These are phyloP conservation scores for Aspergillus persii DNA, from an alignment of 2,329 filamentous ascomycete species.

Conservation along the genomic window DNA sequence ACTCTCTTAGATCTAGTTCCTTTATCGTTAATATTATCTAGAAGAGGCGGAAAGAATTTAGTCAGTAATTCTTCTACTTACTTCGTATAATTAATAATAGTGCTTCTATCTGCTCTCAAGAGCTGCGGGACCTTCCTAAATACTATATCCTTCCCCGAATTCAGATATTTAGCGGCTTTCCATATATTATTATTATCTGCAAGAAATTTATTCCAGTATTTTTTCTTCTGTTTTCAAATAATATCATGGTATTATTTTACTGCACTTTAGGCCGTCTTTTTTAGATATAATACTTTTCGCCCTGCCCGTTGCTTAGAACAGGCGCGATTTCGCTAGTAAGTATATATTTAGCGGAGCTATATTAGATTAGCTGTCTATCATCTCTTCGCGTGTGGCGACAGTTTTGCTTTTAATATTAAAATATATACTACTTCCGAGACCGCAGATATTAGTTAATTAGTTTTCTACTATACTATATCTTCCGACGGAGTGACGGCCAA, in stretches of 20 bases:
- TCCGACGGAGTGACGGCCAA: conserved; percentile 10
- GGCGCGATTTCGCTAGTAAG: conserved; percentile 1
- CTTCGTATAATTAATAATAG: conserved; percentile 11
- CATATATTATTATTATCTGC: conserved; percentile 25
- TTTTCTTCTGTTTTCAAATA: conserved; percentile 25
- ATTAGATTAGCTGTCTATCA: conserved; percentile 24
- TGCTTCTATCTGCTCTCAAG: conserved; percentile 14
- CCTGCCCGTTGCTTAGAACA: conserved; percentile 1
- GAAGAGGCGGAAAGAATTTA: conserved; percentile 17
- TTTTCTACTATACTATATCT: conserved; percentile 17
- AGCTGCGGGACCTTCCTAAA: conserved; percentile 17
- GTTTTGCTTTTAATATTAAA: conserved; percentile 17
- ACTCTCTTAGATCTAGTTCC: conserved; percentile 1
- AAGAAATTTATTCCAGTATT: conserved; percentile 25
- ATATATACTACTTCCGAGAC: conserved; percentile 14
- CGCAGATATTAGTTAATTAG: conserved; percentile 15
- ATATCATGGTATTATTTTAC: conserved; percentile 20
- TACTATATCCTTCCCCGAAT: conserved; percentile 16
- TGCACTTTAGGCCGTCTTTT: conserved; percentile 19
- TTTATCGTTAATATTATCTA: conserved; percentile 15
- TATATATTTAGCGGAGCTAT: conserved; percentile 12
- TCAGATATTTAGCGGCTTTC: conserved; percentile 25
- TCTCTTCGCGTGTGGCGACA: conserved; percentile 20
- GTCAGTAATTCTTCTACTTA: conserved; percentile 15
- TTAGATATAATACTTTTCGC: conserved; percentile 21